These are phyloP conservation scores for Diplodia mutila DNA, from an alignment of 2,329 filamentous ascomycete species.

Conservation along the genomic window DNA sequence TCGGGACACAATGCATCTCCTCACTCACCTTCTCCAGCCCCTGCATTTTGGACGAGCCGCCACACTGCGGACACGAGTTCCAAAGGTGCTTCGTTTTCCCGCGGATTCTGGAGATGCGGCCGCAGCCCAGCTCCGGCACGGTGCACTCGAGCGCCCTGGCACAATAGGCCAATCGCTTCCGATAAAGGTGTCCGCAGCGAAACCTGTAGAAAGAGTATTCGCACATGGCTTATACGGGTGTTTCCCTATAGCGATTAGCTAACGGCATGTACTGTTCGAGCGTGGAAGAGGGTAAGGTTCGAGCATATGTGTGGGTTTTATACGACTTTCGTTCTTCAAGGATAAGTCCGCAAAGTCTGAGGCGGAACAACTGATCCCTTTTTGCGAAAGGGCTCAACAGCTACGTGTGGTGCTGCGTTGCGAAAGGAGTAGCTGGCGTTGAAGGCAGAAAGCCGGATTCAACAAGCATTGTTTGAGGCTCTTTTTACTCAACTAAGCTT, in stretches of 20 bases:
- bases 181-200: background rate
- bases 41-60: background rate
- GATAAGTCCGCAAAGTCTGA: background rate
- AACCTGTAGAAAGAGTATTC: slow-evolving; percentile 6
- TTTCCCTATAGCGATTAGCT: background rate
- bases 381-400: background rate
- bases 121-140: background rate
- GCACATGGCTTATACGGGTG: background rate
- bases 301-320: background rate
- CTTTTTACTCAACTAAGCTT: no score
- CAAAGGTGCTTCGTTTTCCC: background rate
- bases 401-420: background rate
- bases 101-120: background rate
- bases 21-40: background rate
- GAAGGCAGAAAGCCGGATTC: no score
- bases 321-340: background rate
- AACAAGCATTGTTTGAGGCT: background rate
- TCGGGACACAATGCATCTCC: background rate
- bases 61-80: background rate
- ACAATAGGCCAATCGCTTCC: background rate
- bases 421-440: no score
- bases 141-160: no score
- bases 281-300: background rate
- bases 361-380: background rate
- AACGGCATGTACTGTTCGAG: background rate